Evolutionary conservation across 164 flowering plant genomes (phyloP).

Genomic region (Euptelea pleiosperma): DNA sequence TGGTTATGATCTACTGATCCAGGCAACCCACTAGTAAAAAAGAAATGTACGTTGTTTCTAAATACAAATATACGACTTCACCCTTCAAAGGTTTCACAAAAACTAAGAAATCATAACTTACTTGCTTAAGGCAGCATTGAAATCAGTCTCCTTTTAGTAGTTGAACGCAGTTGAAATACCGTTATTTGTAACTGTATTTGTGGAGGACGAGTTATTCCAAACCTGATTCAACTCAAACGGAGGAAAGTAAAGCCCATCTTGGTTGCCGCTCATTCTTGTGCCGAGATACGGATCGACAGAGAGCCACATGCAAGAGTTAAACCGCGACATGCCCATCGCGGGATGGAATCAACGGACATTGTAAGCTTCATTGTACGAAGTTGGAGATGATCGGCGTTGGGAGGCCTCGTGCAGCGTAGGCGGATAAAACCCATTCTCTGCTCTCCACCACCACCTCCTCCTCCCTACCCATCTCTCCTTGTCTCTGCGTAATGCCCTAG

Average conservation of each 20-base stretch:
- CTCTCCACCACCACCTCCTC: constrained; percentile 25
- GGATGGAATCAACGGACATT: constrained; percentile 24
- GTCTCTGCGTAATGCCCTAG: too few species aligned
- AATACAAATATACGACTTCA: too few species aligned
- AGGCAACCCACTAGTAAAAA: too few species aligned
- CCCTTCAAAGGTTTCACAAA: too few species aligned
- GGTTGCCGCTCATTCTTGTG: constrained; percentile 27
- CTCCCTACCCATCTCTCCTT: too few species aligned
- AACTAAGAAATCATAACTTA: constrained; percentile 2
- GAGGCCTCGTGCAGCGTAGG: constrained; percentile 27
- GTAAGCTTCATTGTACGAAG: constrained; percentile 18
- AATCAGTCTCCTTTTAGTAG: constrained; percentile 36
- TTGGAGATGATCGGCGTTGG: constrained; percentile 39
- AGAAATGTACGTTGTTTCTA: too few species aligned
- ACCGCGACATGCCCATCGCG: constrained; percentile 29
- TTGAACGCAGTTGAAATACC: too few species aligned
- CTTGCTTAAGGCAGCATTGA: constrained; percentile 40
- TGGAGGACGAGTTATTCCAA: too few species aligned
- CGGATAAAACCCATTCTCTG: constrained; percentile 37
- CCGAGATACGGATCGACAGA: constrained; percentile 41
- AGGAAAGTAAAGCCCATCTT: constrained; percentile 33
- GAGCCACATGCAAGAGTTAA: constrained; percentile 25
- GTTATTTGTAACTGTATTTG: too few species aligned
- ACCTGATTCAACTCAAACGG: constrained; percentile 35
- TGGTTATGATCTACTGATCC: too few species aligned